Conservation (phyloP, 305 asterid genomes). For the Fraxinus angustifolia region DNA sequence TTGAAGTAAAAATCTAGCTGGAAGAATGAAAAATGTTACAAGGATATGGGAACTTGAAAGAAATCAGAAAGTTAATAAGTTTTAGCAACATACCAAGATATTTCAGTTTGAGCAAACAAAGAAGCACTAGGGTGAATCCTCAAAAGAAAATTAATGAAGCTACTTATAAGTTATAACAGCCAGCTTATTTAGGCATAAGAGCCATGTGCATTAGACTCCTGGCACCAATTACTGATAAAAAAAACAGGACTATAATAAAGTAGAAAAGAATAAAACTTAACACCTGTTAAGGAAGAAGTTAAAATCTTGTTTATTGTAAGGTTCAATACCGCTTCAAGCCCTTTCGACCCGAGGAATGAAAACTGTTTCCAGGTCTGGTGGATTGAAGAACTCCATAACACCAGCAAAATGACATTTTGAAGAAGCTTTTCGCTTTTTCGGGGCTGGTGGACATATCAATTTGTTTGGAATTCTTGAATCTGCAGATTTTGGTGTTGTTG, state of each 20-base stretch:
- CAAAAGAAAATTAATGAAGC: not conserved
- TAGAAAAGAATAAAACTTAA: not conserved
- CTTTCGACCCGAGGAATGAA: constrained; percentile 36
- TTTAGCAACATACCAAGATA: too few relatives aligned
- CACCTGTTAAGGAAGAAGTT: not conserved
- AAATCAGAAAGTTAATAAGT: not conserved
- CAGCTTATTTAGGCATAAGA: constrained; percentile 16
- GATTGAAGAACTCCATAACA: constrained; percentile 52
- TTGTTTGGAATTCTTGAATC: constrained; percentile 46
- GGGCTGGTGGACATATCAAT: constrained; percentile 61
- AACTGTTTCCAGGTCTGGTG: constrained; percentile 58
- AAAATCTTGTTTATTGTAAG: not conserved
- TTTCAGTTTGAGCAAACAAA: not conserved
- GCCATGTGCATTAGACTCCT: constrained; percentile 16
- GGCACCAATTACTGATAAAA: not conserved
- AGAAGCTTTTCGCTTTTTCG: constrained; percentile 58
- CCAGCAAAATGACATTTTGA: constrained; percentile 42
- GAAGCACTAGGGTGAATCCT: not conserved
- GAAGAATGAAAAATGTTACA: not conserved
- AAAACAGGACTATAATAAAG: not conserved
- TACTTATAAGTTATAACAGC: constrained; percentile 13
- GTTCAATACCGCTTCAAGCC: constrained; percentile 11
- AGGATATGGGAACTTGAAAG: not conserved
- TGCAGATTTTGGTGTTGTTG: constrained; percentile 60
- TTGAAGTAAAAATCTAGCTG: not conserved